These are phyloP conservation scores for Chenopodium quinoa DNA, from an alignment of 148 eudicot genomes.

Conservation along the genomic window DNA sequence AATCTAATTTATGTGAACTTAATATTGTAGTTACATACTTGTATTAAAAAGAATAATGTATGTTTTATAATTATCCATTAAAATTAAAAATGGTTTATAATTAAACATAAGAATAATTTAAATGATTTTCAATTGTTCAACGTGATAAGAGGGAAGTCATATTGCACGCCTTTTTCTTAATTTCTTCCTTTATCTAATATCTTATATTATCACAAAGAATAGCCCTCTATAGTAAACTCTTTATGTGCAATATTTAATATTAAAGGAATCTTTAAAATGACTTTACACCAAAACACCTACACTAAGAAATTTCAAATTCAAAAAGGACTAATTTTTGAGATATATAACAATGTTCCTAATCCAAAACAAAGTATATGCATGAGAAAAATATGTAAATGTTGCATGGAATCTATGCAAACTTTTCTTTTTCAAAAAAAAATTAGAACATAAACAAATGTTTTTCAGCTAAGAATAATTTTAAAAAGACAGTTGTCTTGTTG, in stretches of 20 bases:
- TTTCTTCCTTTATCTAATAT: neutral
- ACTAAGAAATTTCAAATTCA: neutral
- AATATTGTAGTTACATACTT: no score
- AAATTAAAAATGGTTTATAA: no score
- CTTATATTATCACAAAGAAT: neutral
- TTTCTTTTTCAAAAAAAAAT: no score
- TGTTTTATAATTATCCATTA: no score
- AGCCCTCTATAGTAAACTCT: neutral
- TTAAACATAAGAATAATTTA: no score
- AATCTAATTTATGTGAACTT: no score
- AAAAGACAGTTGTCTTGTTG: neutral
- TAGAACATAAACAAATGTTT: no score
- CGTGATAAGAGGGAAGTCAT: neutral
- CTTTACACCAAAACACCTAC: neutral
- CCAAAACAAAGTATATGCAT: neutral
- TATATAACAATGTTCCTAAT: neutral
- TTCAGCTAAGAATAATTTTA: no score
- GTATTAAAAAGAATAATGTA: no score
- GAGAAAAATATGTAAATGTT: no score
- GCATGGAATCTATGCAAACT: no score
- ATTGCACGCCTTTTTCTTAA: neutral
- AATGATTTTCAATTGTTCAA: no score
- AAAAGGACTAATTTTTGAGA: neutral
- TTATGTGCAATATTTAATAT: neutral
- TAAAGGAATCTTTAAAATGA: neutral